phyloP scores from a whole-genome alignment of 257 asterid genomes.

The Osmanthus fragrans region DNA sequence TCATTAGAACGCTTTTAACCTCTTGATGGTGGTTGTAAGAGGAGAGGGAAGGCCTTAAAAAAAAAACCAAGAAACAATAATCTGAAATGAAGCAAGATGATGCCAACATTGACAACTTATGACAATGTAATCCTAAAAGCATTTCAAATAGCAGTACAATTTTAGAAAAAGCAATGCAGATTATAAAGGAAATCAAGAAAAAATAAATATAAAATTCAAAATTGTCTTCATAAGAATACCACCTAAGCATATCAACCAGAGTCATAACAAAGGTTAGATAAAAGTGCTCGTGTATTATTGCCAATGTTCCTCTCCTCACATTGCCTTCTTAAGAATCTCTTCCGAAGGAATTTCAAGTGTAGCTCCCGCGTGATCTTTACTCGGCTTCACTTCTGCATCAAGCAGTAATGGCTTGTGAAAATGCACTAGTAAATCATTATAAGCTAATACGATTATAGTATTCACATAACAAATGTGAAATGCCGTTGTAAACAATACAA shows the following conservation, averaged over 20 bases:
- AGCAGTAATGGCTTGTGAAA: constrained; percentile 15
- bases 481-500: neutral
- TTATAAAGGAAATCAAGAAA: neutral
- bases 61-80: neutral
- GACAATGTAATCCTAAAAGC: neutral
- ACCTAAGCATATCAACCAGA: neutral
- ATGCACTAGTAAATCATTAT: neutral
- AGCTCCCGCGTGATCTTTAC: constrained; percentile 73
- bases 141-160: neutral
- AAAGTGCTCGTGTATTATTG: neutral
- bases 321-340: constrained; percentile 59
- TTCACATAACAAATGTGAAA: constrained; percentile 1
- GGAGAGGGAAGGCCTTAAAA: neutral
- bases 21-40: neutral
- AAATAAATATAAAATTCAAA: neutral
- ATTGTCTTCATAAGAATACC: neutral
- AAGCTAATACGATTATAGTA: neutral
- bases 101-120: neutral
- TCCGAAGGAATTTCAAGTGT: constrained; percentile 88
- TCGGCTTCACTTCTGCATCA: constrained; percentile 77
- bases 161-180: neutral
- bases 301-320: constrained; percentile 21
- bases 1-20: neutral
- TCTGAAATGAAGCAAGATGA: neutral
- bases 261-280: neutral